Conservation (phyloP, 345 rosid genomes). For the Durio zibethinus region DNA sequence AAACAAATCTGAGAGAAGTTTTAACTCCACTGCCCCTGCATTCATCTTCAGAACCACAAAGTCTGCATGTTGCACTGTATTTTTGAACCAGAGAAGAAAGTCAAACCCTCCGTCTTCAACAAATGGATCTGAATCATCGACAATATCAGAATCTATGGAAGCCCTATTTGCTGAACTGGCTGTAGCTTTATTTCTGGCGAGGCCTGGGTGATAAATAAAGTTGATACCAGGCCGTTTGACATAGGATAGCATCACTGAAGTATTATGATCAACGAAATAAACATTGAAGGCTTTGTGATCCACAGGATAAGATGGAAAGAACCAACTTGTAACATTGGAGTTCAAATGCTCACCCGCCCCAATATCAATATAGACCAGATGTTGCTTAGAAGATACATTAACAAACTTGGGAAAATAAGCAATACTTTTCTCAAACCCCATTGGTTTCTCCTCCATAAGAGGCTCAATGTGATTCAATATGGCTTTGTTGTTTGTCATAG, state of each 20-base stretch:
- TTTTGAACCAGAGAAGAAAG: conserved; percentile 74
- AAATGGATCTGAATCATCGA: conserved; percentile 47
- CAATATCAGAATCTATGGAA: not conserved
- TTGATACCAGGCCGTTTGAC: conserved; percentile 66
- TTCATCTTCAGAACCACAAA: conserved; percentile 81
- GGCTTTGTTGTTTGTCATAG: conserved; percentile 42
- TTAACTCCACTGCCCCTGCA: conserved; percentile 52
- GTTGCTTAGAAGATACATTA: conserved; percentile 47
- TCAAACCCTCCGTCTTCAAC: conserved; percentile 59
- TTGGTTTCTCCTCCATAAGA: conserved; percentile 38
- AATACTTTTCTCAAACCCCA: conserved; percentile 36
- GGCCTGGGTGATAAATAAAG: conserved; percentile 81
- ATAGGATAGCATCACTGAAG: conserved; percentile 64
- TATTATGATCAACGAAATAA: conserved; percentile 76
- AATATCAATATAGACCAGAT: conserved; percentile 58
- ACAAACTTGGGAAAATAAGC: conserved; percentile 61
- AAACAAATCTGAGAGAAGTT: conserved; percentile 54
- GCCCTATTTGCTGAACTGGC: conserved; percentile 24
- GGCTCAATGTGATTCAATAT: conserved; percentile 60
- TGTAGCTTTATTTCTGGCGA: conserved; percentile 30
- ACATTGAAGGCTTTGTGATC: conserved; percentile 52
- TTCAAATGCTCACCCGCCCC: conserved; percentile 65
- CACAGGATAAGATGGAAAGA: conserved; percentile 65
- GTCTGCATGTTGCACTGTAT: conserved; percentile 64
- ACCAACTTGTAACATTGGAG: conserved; percentile 42